Percentiles rank a stretch among this genome's conserved stretches.
Conservation (phyloP, 2,329 filamentous ascomycete species). For the Microcyclospora pomicola region DNA sequence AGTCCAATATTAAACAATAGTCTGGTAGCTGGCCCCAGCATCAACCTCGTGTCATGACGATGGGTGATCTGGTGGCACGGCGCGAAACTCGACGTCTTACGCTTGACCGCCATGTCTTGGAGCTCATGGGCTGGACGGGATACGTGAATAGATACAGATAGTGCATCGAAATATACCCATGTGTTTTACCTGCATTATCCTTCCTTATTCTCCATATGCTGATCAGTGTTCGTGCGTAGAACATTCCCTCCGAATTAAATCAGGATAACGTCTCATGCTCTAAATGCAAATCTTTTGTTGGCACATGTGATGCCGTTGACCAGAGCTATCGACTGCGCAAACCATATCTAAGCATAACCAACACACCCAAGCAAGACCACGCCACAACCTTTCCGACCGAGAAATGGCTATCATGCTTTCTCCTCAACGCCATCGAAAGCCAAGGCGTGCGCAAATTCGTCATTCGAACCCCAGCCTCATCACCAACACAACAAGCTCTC, state of each 20-base stretch:
- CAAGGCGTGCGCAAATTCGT: conserved; percentile 43
- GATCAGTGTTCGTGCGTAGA: too few relatives aligned
- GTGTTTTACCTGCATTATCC: too few relatives aligned
- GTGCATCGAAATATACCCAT: background rate
- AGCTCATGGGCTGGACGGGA: conserved; percentile 19
- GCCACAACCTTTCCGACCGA: conserved; percentile 10
- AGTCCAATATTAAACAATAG: conserved; percentile 18
- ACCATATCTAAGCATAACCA: conserved; percentile 6
- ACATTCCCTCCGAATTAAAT: too few relatives aligned
- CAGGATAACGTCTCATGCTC: conserved; percentile 18
- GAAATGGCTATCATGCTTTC: conserved; percentile 40
- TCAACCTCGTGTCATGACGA: conserved; percentile 10
- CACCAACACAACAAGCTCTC: conserved; percentile 1
- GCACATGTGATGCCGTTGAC: conserved; percentile 28
- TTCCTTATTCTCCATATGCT: too few relatives aligned
- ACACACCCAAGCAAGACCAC: too few relatives aligned
- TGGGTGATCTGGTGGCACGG: conserved; percentile 14
- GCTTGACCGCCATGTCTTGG: conserved; percentile 18
- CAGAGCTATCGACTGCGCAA: conserved; percentile 28
- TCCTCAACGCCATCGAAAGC: conserved; percentile 43
- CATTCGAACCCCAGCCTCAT: conserved; percentile 38
- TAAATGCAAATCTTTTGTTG: conserved; percentile 24
- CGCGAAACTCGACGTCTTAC: conserved; percentile 11
- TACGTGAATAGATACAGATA: conserved; percentile 22
- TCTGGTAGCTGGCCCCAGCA: conserved; percentile 7